Evolutionary conservation across 139 green algal species (phyloP).

Genomic region (Chlamydomonas schloesseri): DNA sequence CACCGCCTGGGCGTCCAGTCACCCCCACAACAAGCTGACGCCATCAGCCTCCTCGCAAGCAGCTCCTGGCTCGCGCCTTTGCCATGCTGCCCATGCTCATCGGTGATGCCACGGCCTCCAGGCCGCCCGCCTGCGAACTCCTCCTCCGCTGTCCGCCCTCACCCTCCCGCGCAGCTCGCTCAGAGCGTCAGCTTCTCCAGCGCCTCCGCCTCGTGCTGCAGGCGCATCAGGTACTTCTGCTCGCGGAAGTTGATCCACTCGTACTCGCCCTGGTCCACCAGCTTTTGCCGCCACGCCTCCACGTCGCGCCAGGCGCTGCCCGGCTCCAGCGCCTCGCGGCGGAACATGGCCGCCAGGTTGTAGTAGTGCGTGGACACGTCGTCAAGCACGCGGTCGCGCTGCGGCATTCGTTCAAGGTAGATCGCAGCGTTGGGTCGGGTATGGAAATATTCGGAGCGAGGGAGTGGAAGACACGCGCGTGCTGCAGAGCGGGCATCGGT

Average conservation of each 20-base stretch:
- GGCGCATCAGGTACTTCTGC: conserved; percentile 65
- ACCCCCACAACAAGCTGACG: too few species aligned
- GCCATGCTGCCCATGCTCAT: too few species aligned
- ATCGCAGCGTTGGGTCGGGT: too few species aligned
- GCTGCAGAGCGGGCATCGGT: too few species aligned
- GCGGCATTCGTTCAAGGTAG: not conserved
- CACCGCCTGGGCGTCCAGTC: too few species aligned
- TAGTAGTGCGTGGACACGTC: conserved; percentile 55
- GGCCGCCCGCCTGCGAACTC: too few species aligned
- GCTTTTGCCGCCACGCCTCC: conserved; percentile 58
- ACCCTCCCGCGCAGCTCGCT: not conserved
- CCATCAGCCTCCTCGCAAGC: too few species aligned
- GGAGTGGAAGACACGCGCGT: too few species aligned
- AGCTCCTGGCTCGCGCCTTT: too few species aligned
- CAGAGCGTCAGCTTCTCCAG: conserved; percentile 52
- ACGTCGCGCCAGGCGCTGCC: conserved; percentile 63
- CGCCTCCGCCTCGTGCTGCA: conserved; percentile 56
- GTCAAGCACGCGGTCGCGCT: conserved; percentile 54
- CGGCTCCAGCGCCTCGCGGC: conserved; percentile 53
- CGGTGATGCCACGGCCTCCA: too few species aligned
- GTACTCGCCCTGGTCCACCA: conserved; percentile 58
- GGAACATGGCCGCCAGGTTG: conserved; percentile 41
- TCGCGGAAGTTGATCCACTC: conserved; percentile 66
- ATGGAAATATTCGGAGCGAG: too few species aligned
- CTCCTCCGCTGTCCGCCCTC: not conserved